Evolutionary conservation across 106 monocot species (phyloP).

Genomic region (Apostasia shenzhenica): DNA sequence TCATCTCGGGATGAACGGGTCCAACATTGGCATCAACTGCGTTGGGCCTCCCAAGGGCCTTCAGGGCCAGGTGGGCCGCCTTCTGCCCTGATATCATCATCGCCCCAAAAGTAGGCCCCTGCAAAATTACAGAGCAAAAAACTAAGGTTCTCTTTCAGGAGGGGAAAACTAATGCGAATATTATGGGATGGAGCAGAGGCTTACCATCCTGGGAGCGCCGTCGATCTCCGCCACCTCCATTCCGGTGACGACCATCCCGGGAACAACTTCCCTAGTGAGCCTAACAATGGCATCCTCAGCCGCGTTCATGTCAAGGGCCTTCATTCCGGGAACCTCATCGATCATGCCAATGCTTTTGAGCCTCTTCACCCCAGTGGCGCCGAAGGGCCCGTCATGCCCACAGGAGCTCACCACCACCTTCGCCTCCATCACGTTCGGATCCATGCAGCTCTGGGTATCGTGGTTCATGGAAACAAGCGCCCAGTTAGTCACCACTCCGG

Average conservation of each 20-base stretch:
- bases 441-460: conserved; percentile 95
- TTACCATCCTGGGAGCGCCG: conserved; percentile 84
- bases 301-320: conserved; percentile 90
- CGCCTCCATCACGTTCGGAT: conserved; percentile 94
- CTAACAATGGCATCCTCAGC: conserved; percentile 90
- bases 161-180: too few relatives aligned
- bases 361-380: conserved; percentile 90
- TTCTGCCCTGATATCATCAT: conserved; percentile 97
- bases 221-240: conserved; percentile 99
- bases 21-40: conserved; percentile 43
- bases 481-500: conserved; percentile 95
- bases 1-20: conserved; percentile 41
- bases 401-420: conserved; percentile 93
- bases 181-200: neutral
- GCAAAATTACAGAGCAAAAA: neutral
- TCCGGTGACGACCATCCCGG: conserved; percentile 93
- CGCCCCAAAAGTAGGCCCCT: conserved; percentile 94
- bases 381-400: conserved; percentile 93
- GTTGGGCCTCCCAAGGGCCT: conserved; percentile 69
- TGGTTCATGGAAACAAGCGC: conserved; percentile 97
- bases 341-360: conserved; percentile 84
- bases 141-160: neutral
- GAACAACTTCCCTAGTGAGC: conserved; percentile 84
- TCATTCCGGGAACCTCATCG: conserved; percentile 80
- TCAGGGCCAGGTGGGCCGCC: conserved; percentile 84